Evolutionary conservation across 768 basidiomycete species (phyloP).

Genomic region (Trichaptum fuscoviolaceum): DNA sequence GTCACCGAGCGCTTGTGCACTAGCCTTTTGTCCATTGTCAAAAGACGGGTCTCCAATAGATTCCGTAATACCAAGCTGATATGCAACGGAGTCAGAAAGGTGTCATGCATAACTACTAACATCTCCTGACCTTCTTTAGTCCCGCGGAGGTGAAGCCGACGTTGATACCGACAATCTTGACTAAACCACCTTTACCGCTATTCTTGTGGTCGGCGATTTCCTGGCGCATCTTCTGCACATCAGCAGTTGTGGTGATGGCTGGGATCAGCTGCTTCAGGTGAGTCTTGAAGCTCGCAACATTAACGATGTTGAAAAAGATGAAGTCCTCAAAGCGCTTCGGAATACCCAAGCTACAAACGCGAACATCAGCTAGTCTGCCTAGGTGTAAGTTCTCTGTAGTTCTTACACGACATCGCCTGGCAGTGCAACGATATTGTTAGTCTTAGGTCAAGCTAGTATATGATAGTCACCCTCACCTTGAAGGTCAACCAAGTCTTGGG

Average conservation of each 20-base stretch:
- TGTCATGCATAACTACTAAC: neutral
- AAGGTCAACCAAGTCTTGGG: neutral
- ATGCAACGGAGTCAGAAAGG: neutral
- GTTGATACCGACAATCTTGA: slow-evolving; percentile 43
- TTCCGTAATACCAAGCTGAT: slow-evolving; percentile 34
- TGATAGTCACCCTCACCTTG: neutral
- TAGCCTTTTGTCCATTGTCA: slow-evolving; percentile 33
- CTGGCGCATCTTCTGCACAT: slow-evolving; percentile 25
- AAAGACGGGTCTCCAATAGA: slow-evolving; percentile 35
- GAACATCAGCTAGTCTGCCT: neutral
- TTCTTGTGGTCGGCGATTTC: slow-evolving; percentile 17
- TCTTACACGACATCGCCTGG: neutral
- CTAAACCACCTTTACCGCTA: slow-evolving; percentile 20
- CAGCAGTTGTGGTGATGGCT: slow-evolving; percentile 40
- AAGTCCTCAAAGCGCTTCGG: slow-evolving; percentile 50
- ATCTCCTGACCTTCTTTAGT: slow-evolving; percentile 30
- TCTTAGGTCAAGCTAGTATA: neutral
- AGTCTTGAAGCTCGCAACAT: slow-evolving; percentile 38
- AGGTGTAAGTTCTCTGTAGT: neutral
- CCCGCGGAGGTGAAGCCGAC: slow-evolving; percentile 49
- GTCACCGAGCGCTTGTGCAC: slow-evolving; percentile 36
- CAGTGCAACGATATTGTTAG: neutral
- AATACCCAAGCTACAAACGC: slow-evolving; percentile 38
- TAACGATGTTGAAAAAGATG: slow-evolving; percentile 46
- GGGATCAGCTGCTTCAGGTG: slow-evolving; percentile 37